These are phyloP conservation scores for Penicillium soppii DNA, from an alignment of 495 filamentous ascomycete genomes.

Conservation along the genomic window DNA sequence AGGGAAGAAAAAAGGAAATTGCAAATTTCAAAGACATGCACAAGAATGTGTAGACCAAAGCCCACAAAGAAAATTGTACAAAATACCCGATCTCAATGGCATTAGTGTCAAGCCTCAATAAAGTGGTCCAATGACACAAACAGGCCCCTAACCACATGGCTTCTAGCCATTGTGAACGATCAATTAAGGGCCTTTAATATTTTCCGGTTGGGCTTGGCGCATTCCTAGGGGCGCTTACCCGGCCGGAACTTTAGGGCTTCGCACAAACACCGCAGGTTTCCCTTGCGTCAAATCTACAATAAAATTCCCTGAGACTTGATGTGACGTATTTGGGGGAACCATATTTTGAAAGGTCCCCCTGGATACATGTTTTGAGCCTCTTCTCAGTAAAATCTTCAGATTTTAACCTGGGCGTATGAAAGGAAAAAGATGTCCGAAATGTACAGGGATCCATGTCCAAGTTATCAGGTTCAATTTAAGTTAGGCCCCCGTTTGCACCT, in stretches of 20 bases:
- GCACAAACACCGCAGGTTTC: too few species aligned
- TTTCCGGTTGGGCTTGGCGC: neutral
- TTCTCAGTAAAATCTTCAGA: too few species aligned
- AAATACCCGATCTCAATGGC: conserved; percentile 6
- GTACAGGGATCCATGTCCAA: neutral
- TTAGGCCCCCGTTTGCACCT: neutral
- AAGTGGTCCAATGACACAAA: neutral
- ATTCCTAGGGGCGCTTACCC: neutral
- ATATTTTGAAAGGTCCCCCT: too few species aligned
- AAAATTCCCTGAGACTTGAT: too few species aligned
- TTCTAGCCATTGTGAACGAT: neutral
- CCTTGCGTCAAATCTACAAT: too few species aligned
- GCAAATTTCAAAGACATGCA: too few species aligned
- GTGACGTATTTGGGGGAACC: too few species aligned
- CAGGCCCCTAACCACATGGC: neutral
- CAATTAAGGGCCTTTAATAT: neutral
- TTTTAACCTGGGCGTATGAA: too few species aligned
- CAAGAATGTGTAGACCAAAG: neutral
- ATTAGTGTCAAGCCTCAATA: conserved; percentile 2
- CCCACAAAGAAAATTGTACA: neutral
- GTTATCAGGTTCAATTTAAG: neutral
- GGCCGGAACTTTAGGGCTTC: too few species aligned
- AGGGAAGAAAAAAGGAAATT: too few species aligned
- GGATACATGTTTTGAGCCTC: too few species aligned
- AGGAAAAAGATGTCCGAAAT: too few species aligned